Evolutionary conservation across 2,329 filamentous ascomycete species (phyloP).

Genomic region (Nannizziopsis barbatae): DNA sequence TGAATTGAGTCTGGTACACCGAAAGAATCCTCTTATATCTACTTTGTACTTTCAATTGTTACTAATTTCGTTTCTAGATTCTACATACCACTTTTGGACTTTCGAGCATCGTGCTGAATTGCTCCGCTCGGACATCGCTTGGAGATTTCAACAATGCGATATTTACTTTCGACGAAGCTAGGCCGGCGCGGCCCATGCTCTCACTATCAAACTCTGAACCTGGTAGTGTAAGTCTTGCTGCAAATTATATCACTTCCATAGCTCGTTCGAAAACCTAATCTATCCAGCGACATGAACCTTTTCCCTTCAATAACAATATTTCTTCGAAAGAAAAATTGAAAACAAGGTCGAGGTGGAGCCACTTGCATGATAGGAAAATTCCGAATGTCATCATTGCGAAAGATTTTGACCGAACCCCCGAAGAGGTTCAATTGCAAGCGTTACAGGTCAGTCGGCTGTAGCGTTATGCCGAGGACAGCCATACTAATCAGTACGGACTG

Average conservation of each 20-base stretch:
- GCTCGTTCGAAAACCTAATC: background rate
- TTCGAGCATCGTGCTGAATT: slow-evolving; percentile 58
- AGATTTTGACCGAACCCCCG: slow-evolving; percentile 62
- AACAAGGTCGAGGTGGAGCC: slow-evolving; percentile 21
- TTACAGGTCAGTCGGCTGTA: slow-evolving; percentile 39
- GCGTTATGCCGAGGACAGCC: background rate
- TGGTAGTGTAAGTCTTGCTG: slow-evolving; percentile 16
- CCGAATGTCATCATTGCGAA: slow-evolving; percentile 75
- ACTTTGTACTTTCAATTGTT: background rate
- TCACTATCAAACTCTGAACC: slow-evolving; percentile 16
- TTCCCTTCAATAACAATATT: slow-evolving; percentile 16
- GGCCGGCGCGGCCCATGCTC: background rate
- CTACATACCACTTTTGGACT: slow-evolving; percentile 62
- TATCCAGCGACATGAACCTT: background rate
- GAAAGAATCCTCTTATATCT: background rate
- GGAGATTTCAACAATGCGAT: slow-evolving; percentile 70
- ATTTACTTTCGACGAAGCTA: slow-evolving; percentile 35
- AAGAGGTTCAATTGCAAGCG: slow-evolving; percentile 70
- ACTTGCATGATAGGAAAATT: slow-evolving; percentile 46
- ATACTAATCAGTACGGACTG: slow-evolving; percentile 29
- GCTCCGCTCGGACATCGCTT: slow-evolving; percentile 59
- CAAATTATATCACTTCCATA: background rate
- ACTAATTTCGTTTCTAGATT: slow-evolving; percentile 40
- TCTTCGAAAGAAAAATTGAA: slow-evolving; percentile 18
- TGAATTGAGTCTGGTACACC: slow-evolving; percentile 59